Percentiles rank a stretch among this genome's conserved stretches.
These are phyloP conservation scores for Colletotrichum acutatum DNA, from an alignment of 2,329 filamentous ascomycete species.

Conservation along the genomic window DNA sequence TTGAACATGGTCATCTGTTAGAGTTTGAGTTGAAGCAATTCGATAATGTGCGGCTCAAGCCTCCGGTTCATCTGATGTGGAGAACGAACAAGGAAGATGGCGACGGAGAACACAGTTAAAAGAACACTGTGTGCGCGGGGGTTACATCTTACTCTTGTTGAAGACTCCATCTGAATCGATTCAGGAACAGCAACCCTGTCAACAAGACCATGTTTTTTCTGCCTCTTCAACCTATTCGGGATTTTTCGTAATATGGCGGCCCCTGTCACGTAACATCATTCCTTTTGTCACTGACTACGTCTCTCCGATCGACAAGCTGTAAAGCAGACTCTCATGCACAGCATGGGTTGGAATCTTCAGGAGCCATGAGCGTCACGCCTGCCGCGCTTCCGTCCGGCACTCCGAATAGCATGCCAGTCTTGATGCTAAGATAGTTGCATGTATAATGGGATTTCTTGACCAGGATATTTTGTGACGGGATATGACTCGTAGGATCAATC, in stretches of 20 bases:
- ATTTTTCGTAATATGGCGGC: neutral
- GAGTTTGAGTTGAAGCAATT: neutral
- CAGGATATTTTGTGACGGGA: neutral
- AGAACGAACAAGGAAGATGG: neutral
- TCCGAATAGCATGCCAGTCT: neutral
- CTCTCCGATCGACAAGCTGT: neutral
- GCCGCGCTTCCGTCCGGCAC: neutral
- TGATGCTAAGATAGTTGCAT: neutral
- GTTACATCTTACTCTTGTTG: neutral
- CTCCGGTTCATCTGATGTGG: neutral
- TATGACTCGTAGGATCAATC: neutral
- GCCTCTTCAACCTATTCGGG: neutral
- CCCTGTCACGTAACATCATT: neutral
- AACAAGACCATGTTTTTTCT: neutral
- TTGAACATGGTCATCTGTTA: neutral
- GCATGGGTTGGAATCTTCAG: neutral
- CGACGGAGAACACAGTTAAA: neutral
- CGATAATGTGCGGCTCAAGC: neutral
- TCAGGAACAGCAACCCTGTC: neutral
- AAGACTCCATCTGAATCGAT: neutral
- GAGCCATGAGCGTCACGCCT: neutral
- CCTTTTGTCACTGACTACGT: neutral
- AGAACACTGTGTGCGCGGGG: neutral
- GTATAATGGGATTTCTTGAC: neutral
- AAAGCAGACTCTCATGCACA: neutral